Evolutionary conservation across 106 monocot genomes (phyloP).

Genomic region (Allium fistulosum): DNA sequence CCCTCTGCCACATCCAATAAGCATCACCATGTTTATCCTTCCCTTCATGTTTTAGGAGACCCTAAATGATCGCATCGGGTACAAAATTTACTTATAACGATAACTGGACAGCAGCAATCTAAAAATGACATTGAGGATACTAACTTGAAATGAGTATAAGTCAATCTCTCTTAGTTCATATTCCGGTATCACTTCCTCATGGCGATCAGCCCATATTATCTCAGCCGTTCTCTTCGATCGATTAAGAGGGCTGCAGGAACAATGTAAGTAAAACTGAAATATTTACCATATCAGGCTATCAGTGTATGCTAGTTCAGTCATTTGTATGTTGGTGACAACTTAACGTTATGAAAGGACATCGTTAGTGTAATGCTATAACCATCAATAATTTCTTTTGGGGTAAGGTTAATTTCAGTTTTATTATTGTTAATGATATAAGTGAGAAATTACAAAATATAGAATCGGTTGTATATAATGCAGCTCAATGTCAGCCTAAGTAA

Average conservation of each 20-base stretch:
- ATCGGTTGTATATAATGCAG: too few species aligned
- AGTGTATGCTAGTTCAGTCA: too few species aligned
- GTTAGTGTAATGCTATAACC: too few species aligned
- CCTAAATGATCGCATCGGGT: conserved; percentile 23
- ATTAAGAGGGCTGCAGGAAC: conserved; percentile 47
- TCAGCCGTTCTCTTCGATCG: conserved; percentile 89
- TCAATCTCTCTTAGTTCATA: conserved; percentile 86
- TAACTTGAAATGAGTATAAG: conserved; percentile 93
- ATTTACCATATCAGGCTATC: too few species aligned
- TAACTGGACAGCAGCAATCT: background rate
- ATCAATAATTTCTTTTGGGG: too few species aligned
- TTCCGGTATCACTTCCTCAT: conserved; percentile 48
- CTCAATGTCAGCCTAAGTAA: too few species aligned
- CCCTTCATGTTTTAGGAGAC: conserved; percentile 82
- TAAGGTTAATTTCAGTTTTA: too few species aligned
- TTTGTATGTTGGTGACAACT: too few species aligned
- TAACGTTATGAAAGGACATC: too few species aligned
- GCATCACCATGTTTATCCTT: conserved; percentile 60
- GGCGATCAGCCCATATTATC: conserved; percentile 74
- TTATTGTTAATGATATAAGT: too few species aligned
- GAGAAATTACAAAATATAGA: too few species aligned
- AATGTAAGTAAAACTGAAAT: conserved; percentile 3
- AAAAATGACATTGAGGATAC: background rate
- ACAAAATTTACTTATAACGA: background rate
- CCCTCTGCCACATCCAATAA: conserved; percentile 72